A percentile compares a stretch with the other conserved stretches of the same genome.
phyloP scores from a whole-genome alignment of 768 basidiomycete species.

The Serendipita sp. region DNA sequence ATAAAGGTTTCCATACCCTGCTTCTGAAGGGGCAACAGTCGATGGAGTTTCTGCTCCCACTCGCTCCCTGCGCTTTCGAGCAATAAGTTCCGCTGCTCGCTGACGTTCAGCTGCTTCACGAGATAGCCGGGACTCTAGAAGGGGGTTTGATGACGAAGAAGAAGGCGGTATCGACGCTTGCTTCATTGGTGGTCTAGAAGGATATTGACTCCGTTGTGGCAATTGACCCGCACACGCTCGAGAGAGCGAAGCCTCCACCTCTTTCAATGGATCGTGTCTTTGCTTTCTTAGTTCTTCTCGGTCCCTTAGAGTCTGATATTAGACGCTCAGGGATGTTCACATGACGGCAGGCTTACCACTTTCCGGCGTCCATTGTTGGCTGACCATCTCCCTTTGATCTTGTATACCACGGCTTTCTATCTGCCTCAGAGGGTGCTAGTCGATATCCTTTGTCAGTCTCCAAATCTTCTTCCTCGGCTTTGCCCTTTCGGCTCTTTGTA shows the following conservation, averaged over 20 bases:
- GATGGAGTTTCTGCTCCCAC: constrained; percentile 55
- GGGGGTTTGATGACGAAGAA: constrained; percentile 55
- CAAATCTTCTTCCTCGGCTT: constrained; percentile 12
- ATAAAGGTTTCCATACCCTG: constrained; percentile 53
- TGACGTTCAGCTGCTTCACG: constrained; percentile 64
- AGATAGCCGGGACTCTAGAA: constrained; percentile 38
- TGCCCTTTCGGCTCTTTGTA: constrained; percentile 17
- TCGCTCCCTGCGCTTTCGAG: constrained; percentile 47
- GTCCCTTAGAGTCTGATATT: constrained; percentile 9
- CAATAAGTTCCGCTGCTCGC: constrained; percentile 57
- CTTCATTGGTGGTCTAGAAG: constrained; percentile 30
- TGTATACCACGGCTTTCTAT: constrained; percentile 68
- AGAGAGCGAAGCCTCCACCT: constrained; percentile 20
- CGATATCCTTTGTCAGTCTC: constrained; percentile 59
- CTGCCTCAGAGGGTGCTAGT: constrained; percentile 58
- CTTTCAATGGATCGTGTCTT: constrained; percentile 18
- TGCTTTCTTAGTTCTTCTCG: constrained; percentile 16
- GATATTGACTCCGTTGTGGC: background rate
- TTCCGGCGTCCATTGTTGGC: constrained; percentile 8
- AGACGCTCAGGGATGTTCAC: background rate
- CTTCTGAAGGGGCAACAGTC: constrained; percentile 31
- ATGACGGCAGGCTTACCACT: background rate
- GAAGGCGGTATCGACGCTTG: constrained; percentile 53
- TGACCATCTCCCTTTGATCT: constrained; percentile 17
- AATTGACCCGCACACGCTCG: background rate